Base-by-base conservation (phyloP, 225 moss, liverwort and hornwort species). In the Takakia lepidozioides region DNA sequence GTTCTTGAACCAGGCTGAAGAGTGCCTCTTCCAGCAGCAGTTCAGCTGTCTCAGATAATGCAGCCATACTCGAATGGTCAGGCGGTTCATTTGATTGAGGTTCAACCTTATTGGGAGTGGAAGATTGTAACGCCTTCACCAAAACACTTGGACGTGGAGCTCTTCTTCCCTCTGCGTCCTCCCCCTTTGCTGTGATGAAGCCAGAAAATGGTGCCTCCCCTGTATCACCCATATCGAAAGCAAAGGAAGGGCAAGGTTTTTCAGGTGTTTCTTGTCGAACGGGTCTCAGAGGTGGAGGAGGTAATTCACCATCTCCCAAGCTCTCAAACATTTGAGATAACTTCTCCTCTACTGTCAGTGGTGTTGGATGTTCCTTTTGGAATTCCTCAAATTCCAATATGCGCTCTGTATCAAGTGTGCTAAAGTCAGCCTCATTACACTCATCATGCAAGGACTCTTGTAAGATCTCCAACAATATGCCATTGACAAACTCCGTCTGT, bases 391-490 rank as follows among this genome's bases (percentile, higher is more conserved):
- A 88, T 34, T 66, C 63, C 42, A 93, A 24, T 2, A 77, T 82
- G 18, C 56, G 55, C 26, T 68, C 65, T 2, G 66, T 69, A 29
- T 83, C 78, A 0, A 93, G 58, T 2, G 57, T 50, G 19, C 63
- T 38, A 42, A 93, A 93, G 24, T 71, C 75, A 14, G 63, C 63
- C 25, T 73, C 60, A 10, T 63, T 55, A 49, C 69, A 69, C 57
- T 93, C 93, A 17, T 85, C 88, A 36, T 93, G 85, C 23, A 93
- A 67, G 5, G 78, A 46, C 49, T 88, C 85, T 48, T 93, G 93
- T 4, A 93, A 46, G 52, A 93, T 52, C 56, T 93, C 83, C 52
- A 93, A 58, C 40, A 93, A 46, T 36, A 88, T 81, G 10, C 74
- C 81, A 27, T 81, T 83, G 3, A 81, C 75, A 19, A 93, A 62